A percentile compares a stretch with the other conserved stretches of the same genome.
Conservation (phyloP, 176 grass and related monocot species). For the Eleusine coracana region DNA sequence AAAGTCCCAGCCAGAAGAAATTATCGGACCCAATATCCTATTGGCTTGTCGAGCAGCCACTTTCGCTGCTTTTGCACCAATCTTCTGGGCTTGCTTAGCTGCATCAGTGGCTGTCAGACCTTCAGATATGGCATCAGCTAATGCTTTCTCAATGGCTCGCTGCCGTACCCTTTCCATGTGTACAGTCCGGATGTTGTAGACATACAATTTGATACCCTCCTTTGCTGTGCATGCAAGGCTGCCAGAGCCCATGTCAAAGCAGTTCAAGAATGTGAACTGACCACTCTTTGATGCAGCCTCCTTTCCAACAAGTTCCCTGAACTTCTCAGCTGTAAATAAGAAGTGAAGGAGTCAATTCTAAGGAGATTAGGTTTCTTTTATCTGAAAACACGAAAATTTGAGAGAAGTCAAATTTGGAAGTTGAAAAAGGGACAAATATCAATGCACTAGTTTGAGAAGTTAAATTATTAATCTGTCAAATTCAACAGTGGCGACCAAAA, state of each 20-base stretch:
- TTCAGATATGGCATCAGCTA: constrained; percentile 70
- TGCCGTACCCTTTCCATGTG: constrained; percentile 73
- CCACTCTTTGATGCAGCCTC: constrained; percentile 93
- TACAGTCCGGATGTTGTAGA: constrained; percentile 73
- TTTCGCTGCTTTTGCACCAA: constrained; percentile 81
- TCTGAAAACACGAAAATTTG: constrained; percentile 18
- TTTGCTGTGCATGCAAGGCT: constrained; percentile 76
- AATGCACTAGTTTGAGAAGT: neutral
- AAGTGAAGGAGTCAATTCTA: constrained; percentile 5
- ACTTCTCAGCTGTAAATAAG: constrained; percentile 84
- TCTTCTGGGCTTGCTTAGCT: constrained; percentile 84
- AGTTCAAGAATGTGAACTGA: constrained; percentile 94
- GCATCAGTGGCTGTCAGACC: constrained; percentile 56
- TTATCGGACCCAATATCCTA: constrained; percentile 82
- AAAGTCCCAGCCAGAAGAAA: constrained; percentile 98
- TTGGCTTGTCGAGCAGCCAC: constrained; percentile 83
- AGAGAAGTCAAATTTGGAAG: neutral
- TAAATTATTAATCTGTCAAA: neutral
- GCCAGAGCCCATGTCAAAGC: constrained; percentile 92
- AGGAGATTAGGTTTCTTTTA: constrained; percentile 6
- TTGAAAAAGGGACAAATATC: neutral
- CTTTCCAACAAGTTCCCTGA: constrained; percentile 89
- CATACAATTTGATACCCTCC: constrained; percentile 90
- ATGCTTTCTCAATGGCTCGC: constrained; percentile 63
- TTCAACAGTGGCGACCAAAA: neutral